Evolutionary conservation across 305 asterid species (phyloP).

Genomic region (Striga hermonthica): DNA sequence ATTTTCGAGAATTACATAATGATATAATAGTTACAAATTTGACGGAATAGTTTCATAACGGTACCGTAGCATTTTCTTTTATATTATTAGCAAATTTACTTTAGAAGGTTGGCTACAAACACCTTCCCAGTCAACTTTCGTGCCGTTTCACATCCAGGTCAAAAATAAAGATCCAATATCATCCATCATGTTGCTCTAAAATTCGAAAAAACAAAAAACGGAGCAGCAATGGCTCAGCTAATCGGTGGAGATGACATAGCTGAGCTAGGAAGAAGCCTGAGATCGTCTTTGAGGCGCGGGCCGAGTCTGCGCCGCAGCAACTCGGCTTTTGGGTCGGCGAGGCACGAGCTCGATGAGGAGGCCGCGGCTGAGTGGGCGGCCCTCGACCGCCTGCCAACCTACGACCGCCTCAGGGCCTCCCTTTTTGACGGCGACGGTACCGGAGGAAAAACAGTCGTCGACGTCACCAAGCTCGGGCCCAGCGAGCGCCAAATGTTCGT

Average conservation of each 20-base stretch:
- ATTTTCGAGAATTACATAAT: no score
- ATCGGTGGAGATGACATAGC: slow-evolving; percentile 45
- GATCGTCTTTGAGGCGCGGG: slow-evolving; percentile 38
- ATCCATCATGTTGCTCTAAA: no score
- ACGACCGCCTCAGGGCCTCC: slow-evolving; percentile 47
- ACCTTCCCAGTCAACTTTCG: no score
- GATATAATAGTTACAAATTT: no score
- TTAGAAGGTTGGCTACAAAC: no score
- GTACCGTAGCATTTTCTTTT: no score
- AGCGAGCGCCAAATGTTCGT: slow-evolving; percentile 55
- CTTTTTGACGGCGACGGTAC: slow-evolving; percentile 40
- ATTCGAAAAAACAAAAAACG: no score
- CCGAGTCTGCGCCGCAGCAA: slow-evolving; percentile 36
- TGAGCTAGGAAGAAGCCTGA: slow-evolving; percentile 45
- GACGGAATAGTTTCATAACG: no score
- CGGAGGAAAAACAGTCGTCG: slow-evolving; percentile 41
- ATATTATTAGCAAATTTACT: no score
- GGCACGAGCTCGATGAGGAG: slow-evolving; percentile 40
- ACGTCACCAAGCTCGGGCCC: slow-evolving; percentile 62
- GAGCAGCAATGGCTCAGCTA: slow-evolving; percentile 41
- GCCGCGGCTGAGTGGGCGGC: slow-evolving; percentile 48
- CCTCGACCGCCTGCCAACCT: slow-evolving; percentile 55
- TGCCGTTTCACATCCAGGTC: no score
- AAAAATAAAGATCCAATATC: no score
- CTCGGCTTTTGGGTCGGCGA: slow-evolving; percentile 34